Conservation (phyloP, 768 basidiomycete species). For the Scleroderma citrinum region DNA sequence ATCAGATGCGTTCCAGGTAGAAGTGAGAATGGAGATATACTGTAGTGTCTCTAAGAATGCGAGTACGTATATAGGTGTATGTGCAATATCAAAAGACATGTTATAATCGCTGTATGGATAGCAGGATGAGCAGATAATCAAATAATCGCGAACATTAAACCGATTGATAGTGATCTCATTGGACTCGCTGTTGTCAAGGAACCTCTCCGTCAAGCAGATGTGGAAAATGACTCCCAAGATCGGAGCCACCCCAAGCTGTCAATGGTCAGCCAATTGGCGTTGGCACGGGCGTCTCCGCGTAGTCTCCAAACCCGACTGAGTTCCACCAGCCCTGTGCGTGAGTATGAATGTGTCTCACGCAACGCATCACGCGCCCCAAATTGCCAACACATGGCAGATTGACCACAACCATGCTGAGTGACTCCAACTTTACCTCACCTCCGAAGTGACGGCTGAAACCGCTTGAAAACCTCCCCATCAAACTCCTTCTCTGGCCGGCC, state of each 20-base stretch:
- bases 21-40: no score
- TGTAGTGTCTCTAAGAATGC: no score
- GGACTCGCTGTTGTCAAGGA: not conserved
- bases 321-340: no score
- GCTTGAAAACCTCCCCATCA: conserved; percentile 44
- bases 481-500: conserved; percentile 43
- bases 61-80: no score
- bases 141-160: not conserved
- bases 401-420: not conserved
- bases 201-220: not conserved
- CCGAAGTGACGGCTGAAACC: conserved; percentile 7
- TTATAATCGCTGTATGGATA: no score
- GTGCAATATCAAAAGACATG: no score
- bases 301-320: no score
- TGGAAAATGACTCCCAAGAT: not conserved
- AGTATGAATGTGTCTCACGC: no score
- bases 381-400: not conserved
- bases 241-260: not conserved
- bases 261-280: no score
- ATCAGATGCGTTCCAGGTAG: no score
- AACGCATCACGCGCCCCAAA: no score
- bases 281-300: not conserved
- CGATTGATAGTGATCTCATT: conserved; percentile 6
- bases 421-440: conserved; percentile 2
- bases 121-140: no score